A percentile compares a stretch with the other conserved stretches of the same genome.
Evolutionary conservation across 768 basidiomycete genomes (phyloP).

Genomic region (Rhizopogon vinicolor): DNA sequence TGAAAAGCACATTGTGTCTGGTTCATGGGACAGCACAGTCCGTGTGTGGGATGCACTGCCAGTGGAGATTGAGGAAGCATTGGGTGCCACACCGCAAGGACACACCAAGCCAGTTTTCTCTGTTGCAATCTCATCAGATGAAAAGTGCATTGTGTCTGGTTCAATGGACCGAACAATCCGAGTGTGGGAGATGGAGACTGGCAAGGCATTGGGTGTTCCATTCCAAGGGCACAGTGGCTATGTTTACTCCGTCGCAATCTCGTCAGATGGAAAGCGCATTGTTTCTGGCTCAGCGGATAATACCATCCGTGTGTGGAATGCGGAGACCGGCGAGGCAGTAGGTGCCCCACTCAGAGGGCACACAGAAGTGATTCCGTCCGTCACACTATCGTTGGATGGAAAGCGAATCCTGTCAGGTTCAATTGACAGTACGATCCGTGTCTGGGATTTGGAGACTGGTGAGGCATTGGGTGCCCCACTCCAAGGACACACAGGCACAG

Average conservation of each 20-base stretch:
- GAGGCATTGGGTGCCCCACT: neutral
- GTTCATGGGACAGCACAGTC: neutral
- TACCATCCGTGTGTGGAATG: constrained; percentile 9
- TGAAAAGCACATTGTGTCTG: neutral
- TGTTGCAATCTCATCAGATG: neutral
- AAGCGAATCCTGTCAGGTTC: neutral
- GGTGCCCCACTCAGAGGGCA: neutral
- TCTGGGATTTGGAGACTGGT: neutral
- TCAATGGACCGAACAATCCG: neutral
- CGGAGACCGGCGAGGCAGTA: too few relatives aligned
- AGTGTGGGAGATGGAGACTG: neutral
- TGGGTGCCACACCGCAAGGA: too few relatives aligned
- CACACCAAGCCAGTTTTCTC: too few relatives aligned
- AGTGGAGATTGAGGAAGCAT: neutral
- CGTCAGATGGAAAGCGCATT: too few relatives aligned
- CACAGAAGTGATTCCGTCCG: neutral
- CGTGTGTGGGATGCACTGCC: neutral
- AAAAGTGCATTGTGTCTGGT: neutral
- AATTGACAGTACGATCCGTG: neutral
- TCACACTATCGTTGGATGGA: neutral
- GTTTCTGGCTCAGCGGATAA: constrained; percentile 1
- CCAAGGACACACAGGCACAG: neutral
- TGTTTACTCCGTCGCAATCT: too few relatives aligned
- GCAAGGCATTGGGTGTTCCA: too few relatives aligned
- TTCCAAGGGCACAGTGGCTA: too few relatives aligned